phyloP scores from a whole-genome alignment of 148 eudicot species.

The Hydrangea macrophylla region DNA sequence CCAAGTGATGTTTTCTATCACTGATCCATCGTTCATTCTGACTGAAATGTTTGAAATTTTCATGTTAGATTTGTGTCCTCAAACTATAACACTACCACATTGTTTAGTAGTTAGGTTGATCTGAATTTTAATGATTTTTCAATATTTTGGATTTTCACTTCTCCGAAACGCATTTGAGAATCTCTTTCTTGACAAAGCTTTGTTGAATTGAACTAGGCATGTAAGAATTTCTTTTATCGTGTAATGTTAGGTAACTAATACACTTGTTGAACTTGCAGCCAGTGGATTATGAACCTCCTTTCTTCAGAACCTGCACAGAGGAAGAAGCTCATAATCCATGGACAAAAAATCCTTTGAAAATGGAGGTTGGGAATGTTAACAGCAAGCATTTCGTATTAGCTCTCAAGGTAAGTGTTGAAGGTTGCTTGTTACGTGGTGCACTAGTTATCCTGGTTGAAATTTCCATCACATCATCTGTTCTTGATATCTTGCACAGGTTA shows the following conservation, averaged over 20 bases:
- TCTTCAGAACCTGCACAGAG: slow-evolving; percentile 79
- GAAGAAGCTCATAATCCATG: slow-evolving; percentile 72
- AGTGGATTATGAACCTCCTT: slow-evolving; percentile 92
- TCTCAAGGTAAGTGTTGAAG: slow-evolving; percentile 55
- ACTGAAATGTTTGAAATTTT: neutral
- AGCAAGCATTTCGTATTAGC: slow-evolving; percentile 84
- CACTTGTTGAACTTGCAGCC: slow-evolving; percentile 50
- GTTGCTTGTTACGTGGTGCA: neutral
- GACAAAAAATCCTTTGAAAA: slow-evolving; percentile 72
- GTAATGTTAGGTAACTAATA: neutral
- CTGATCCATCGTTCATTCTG: neutral
- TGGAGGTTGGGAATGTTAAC: slow-evolving; percentile 93
- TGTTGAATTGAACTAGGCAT: too few relatives aligned
- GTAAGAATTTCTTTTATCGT: neutral
- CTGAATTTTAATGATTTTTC: neutral
- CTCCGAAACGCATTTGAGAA: neutral
- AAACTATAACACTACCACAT: neutral
- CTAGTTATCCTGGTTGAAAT: neutral
- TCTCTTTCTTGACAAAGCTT: neutral
- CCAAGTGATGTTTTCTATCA: neutral
- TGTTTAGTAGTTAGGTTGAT: neutral
- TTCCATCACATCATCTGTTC: neutral
- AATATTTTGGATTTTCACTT: neutral
- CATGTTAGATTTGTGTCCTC: neutral
- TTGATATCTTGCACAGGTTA: slow-evolving; percentile 52